phyloP scores from a whole-genome alignment of 257 asterid species.

The Lantana camara region DNA sequence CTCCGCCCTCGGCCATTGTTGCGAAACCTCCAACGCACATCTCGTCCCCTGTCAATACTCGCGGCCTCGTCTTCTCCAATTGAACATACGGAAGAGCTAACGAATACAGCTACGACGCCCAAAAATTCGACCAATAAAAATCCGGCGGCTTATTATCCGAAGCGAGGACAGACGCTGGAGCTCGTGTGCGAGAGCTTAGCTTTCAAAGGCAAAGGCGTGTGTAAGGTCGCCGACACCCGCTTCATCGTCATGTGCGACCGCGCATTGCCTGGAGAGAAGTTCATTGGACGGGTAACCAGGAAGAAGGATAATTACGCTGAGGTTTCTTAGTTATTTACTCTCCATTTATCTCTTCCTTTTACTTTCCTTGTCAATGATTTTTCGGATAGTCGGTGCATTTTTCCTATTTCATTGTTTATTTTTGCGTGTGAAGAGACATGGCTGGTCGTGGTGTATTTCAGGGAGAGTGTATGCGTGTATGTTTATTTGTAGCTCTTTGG shows the following conservation, averaged over 20 bases:
- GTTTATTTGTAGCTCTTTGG: too few species aligned
- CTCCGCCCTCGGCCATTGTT: conserved; percentile 50
- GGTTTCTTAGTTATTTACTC: conserved; percentile 41
- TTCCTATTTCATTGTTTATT: too few species aligned
- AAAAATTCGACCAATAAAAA: conserved; percentile 21
- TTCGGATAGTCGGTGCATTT: not conserved
- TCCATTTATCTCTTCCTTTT: too few species aligned
- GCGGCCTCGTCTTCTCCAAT: conserved; percentile 47
- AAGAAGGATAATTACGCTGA: conserved; percentile 81
- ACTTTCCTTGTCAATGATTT: not conserved
- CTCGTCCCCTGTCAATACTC: conserved; percentile 40
- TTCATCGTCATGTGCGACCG: conserved; percentile 88
- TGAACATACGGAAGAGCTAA: conserved; percentile 43
- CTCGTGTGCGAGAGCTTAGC: conserved; percentile 86
- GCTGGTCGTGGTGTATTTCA: too few species aligned
- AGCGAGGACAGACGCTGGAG: conserved; percentile 87
- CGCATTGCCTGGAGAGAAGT: conserved; percentile 90
- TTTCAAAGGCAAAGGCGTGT: conserved; percentile 87
- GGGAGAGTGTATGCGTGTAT: too few species aligned
- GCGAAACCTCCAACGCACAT: conserved; percentile 34
- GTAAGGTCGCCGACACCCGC: conserved; percentile 82
- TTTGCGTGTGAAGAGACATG: too few species aligned
- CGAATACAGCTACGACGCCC: conserved; percentile 25
- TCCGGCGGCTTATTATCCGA: conserved; percentile 55
- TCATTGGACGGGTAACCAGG: conserved; percentile 80